These are phyloP conservation scores for Punica granatum DNA, from an alignment of 345 rosid genomes.

Conservation along the genomic window DNA sequence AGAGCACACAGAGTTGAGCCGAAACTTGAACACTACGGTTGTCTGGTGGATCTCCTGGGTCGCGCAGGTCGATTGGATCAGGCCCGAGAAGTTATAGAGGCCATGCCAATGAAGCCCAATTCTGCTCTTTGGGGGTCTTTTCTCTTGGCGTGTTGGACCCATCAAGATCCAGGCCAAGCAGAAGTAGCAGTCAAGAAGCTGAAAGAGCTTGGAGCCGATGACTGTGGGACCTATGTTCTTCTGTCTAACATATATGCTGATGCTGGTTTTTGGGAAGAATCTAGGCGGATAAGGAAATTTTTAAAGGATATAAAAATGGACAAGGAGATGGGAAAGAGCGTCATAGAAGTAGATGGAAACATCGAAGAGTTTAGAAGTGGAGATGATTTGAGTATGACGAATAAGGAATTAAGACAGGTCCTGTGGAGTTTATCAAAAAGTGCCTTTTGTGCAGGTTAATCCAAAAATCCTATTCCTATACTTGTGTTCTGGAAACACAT, in stretches of 20 bases:
- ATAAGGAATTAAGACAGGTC: slow-evolving; percentile 11
- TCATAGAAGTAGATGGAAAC: slow-evolving; percentile 17
- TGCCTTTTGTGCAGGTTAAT: slow-evolving; percentile 1
- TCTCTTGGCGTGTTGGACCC: slow-evolving; percentile 23
- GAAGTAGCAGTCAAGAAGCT: slow-evolving; percentile 20
- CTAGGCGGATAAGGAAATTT: slow-evolving; percentile 11
- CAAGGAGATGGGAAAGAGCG: slow-evolving; percentile 28
- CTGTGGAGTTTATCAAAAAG: slow-evolving; percentile 9
- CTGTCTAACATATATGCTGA: slow-evolving; percentile 25
- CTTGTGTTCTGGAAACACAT: not conserved
- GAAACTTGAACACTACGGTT: slow-evolving; percentile 25
- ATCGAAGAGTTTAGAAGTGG: slow-evolving; percentile 24
- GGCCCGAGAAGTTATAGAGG: slow-evolving; percentile 11
- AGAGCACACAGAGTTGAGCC: slow-evolving; percentile 16
- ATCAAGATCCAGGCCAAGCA: slow-evolving; percentile 18
- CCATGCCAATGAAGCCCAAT: slow-evolving; percentile 22
- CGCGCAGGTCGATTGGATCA: slow-evolving; percentile 17
- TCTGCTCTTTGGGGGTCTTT: slow-evolving; percentile 28
- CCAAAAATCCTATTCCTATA: not conserved
- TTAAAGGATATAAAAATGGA: slow-evolving; percentile 15
- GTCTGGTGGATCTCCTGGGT: slow-evolving; percentile 26
- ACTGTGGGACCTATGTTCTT: slow-evolving; percentile 17
- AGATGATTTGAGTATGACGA: slow-evolving; percentile 1
- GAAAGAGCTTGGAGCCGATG: slow-evolving; percentile 23
- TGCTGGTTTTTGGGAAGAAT: slow-evolving; percentile 26